Evolutionary conservation across 176 grass and related monocot species (phyloP).

Genomic region (Phyllostachys edulis): DNA sequence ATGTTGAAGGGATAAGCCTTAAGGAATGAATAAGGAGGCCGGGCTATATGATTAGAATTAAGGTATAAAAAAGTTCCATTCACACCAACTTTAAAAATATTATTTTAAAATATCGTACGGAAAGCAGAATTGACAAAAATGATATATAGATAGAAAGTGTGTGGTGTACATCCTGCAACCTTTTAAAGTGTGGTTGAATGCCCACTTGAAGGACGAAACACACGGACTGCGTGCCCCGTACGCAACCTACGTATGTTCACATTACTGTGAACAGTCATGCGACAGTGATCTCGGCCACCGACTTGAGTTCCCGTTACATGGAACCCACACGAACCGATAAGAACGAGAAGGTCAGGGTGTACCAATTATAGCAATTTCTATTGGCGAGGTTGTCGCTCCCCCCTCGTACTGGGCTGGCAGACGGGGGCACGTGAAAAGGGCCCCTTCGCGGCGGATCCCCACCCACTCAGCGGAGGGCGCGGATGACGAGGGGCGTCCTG

Average conservation of each 20-base stretch:
- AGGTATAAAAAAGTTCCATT: neutral
- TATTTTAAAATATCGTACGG: neutral
- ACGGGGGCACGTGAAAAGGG: neutral
- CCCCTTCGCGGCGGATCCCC: neutral
- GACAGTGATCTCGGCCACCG: too few relatives aligned
- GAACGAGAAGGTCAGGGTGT: neutral
- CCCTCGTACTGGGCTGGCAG: conserved; percentile 3
- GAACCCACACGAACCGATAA: neutral
- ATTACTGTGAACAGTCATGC: too few relatives aligned
- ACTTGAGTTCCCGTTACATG: neutral
- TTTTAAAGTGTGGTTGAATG: neutral
- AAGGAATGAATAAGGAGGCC: neutral
- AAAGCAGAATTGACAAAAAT: neutral
- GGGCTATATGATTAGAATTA: neutral
- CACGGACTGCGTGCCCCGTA: neutral
- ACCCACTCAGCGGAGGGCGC: neutral
- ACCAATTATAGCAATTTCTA: conserved; percentile 7
- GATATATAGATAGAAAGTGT: rapidly evolving
- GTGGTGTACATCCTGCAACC: rapidly evolving
- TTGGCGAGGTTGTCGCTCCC: neutral
- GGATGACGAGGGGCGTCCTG: neutral
- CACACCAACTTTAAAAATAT: neutral
- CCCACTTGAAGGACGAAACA: neutral
- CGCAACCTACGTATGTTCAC: neutral
- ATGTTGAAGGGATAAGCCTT: neutral